phyloP scores from a whole-genome alignment of 2,329 filamentous ascomycete species.

The Lachnellula occidentalis region DNA sequence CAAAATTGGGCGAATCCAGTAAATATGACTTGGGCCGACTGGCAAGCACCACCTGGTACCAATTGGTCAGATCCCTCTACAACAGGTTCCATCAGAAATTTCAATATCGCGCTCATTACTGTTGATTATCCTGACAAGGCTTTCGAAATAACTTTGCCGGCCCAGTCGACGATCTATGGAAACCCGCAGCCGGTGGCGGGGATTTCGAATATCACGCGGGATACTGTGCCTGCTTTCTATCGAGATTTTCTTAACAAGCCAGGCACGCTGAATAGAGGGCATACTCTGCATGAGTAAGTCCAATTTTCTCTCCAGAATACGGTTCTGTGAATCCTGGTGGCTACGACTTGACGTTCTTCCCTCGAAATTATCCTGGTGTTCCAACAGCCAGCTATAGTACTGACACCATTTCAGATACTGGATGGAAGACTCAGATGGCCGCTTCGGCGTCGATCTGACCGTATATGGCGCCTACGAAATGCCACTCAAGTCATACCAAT shows the following conservation, averaged over 20 bases:
- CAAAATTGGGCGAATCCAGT: conserved; percentile 8
- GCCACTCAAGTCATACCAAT: conserved; percentile 10
- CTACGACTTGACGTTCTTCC: background rate
- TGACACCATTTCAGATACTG: conserved; percentile 2
- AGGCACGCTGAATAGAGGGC: conserved; percentile 10
- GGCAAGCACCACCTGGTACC: conserved; percentile 10
- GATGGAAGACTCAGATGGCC: conserved; percentile 14
- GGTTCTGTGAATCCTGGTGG: background rate
- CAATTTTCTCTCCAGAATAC: background rate
- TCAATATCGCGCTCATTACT: conserved; percentile 15
- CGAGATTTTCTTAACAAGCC: conserved; percentile 14
- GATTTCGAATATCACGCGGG: conserved; percentile 3
- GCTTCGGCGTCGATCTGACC: conserved; percentile 15
- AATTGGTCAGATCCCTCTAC: conserved; percentile 9
- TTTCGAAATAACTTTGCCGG: conserved; percentile 8
- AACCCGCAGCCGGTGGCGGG: conserved; percentile 10
- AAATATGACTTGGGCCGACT: conserved; percentile 9
- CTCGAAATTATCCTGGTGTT: background rate
- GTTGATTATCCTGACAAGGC: conserved; percentile 10
- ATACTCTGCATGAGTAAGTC: conserved; percentile 13
- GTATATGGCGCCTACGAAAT: conserved; percentile 11
- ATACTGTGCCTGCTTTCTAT: conserved; percentile 9
- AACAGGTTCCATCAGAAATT: conserved; percentile 13
- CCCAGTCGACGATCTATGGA: conserved; percentile 9
- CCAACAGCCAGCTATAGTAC: background rate